These are phyloP conservation scores for Penicillium paneum DNA, from an alignment of 2,329 filamentous ascomycete species.

Conservation along the genomic window DNA sequence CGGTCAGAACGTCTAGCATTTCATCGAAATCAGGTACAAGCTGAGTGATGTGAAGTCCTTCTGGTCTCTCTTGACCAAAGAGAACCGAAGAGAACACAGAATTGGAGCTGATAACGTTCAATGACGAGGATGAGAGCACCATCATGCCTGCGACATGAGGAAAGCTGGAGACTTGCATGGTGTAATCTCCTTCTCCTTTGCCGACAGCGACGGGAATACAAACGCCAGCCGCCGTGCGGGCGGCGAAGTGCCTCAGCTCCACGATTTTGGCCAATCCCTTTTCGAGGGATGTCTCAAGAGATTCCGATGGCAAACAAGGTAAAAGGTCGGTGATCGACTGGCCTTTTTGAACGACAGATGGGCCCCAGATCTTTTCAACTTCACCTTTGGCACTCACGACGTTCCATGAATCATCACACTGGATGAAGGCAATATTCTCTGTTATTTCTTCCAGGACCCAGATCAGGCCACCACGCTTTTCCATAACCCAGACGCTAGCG, in stretches of 20 bases:
- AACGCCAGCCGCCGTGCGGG: conserved; percentile 69
- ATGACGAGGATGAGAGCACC: conserved; percentile 73
- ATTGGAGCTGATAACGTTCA: conserved; percentile 88
- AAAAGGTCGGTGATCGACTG: conserved; percentile 75
- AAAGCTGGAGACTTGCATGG: conserved; percentile 85
- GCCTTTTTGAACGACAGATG: conserved; percentile 62
- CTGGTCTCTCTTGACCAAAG: conserved; percentile 82
- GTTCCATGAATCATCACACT: conserved; percentile 72
- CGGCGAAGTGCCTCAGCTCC: conserved; percentile 77
- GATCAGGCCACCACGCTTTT: conserved; percentile 88
- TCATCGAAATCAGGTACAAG: conserved; percentile 85
- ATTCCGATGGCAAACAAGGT: conserved; percentile 72
- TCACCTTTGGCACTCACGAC: conserved; percentile 70
- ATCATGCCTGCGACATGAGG: conserved; percentile 97
- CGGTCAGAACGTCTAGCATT: conserved; percentile 73
- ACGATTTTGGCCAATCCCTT: conserved; percentile 75
- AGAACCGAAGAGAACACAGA: conserved; percentile 89
- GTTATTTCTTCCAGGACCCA: conserved; percentile 98
- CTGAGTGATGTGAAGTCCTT: conserved; percentile 74
- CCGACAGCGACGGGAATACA: conserved; percentile 83
- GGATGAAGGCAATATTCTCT: conserved; percentile 79
- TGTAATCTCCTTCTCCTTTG: conserved; percentile 64
- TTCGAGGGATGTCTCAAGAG: conserved; percentile 64
- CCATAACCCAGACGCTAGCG: conserved; percentile 97
- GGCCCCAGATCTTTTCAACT: conserved; percentile 82